A percentile compares a stretch with the other conserved stretches of the same genome.
These are phyloP conservation scores for Solidago caesia DNA, from an alignment of 129 eudicot genomes.

Conservation along the genomic window DNA sequence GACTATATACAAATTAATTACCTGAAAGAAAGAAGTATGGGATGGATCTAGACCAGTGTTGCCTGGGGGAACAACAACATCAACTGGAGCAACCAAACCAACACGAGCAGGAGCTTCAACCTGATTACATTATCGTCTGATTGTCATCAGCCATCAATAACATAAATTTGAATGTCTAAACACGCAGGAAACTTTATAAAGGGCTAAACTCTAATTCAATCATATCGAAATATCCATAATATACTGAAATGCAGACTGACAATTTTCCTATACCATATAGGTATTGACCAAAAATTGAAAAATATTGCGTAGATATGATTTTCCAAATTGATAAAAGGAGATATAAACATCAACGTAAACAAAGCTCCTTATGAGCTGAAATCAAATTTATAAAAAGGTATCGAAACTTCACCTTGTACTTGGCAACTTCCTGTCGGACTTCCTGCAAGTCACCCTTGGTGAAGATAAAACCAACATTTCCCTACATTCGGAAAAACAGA, in stretches of 20 bases:
- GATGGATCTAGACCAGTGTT: constrained; percentile 11
- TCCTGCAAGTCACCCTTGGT: constrained; percentile 63
- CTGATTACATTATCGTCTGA: constrained; percentile 15
- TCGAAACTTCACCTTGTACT: constrained; percentile 10
- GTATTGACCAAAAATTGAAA: too few relatives aligned
- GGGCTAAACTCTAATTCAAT: too few relatives aligned
- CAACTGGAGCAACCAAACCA: neutral
- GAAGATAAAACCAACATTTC: constrained; percentile 63
- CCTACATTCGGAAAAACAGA: constrained; percentile 27
- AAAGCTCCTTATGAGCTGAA: too few relatives aligned
- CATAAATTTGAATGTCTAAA: too few relatives aligned
- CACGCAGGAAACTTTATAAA: too few relatives aligned
- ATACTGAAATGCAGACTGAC: too few relatives aligned
- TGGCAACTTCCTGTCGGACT: constrained; percentile 53
- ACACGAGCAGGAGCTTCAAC: constrained; percentile 33
- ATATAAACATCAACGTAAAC: constrained; percentile 22
- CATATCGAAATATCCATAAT: too few relatives aligned
- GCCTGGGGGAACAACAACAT: constrained; percentile 9
- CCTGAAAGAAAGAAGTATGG: constrained; percentile 10
- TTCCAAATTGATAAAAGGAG: too few relatives aligned
- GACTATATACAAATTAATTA: neutral
- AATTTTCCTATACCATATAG: too few relatives aligned
- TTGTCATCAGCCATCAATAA: too few relatives aligned
- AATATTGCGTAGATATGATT: too few relatives aligned
- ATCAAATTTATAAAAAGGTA: neutral